Conservation (phyloP, 192 early-diverging fungal species). For the Coemansia sp. region DNA sequence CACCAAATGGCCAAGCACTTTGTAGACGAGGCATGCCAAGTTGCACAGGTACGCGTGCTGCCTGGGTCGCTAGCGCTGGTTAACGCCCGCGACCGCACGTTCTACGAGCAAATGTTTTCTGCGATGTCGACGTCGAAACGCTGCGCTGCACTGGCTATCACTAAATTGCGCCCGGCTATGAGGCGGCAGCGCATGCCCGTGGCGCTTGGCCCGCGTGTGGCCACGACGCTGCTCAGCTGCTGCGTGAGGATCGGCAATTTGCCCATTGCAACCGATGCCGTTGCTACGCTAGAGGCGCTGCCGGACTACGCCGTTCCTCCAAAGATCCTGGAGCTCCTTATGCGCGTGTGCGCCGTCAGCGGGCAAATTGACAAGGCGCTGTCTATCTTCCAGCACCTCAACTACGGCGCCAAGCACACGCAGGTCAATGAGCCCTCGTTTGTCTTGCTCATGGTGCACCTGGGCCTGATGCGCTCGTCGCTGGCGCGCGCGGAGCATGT, state of each 20-base stretch:
- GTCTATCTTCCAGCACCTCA: conserved; percentile 21
- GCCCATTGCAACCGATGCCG: conserved; percentile 13
- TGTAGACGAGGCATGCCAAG: not conserved
- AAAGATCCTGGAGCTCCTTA: conserved; percentile 33
- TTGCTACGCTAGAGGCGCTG: not conserved
- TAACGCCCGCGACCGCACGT: conserved; percentile 7
- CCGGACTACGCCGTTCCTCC: not conserved
- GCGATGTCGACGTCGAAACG: conserved; percentile 16
- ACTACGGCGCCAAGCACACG: conserved; percentile 3
- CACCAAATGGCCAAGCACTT: not conserved
- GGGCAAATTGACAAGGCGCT: conserved; percentile 17
- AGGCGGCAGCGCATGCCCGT: conserved; percentile 4
- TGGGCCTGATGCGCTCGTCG: conserved; percentile 23
- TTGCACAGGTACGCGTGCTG: conserved; percentile 10
- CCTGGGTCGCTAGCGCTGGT: conserved; percentile 29
- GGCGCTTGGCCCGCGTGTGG: conserved; percentile 13
- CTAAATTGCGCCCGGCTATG: conserved; percentile 10
- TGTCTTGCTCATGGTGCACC: conserved; percentile 18
- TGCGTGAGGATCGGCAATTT: conserved; percentile 30
- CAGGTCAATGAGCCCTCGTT: conserved; percentile 23
- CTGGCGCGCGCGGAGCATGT: conserved; percentile 29
- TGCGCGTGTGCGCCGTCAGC: conserved; percentile 30
- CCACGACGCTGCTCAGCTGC: conserved; percentile 25
- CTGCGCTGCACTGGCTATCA: conserved; percentile 15
- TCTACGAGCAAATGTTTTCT: conserved; percentile 17